phyloP scores from a whole-genome alignment of 306 rosid genomes.

The Casuarina glauca region DNA sequence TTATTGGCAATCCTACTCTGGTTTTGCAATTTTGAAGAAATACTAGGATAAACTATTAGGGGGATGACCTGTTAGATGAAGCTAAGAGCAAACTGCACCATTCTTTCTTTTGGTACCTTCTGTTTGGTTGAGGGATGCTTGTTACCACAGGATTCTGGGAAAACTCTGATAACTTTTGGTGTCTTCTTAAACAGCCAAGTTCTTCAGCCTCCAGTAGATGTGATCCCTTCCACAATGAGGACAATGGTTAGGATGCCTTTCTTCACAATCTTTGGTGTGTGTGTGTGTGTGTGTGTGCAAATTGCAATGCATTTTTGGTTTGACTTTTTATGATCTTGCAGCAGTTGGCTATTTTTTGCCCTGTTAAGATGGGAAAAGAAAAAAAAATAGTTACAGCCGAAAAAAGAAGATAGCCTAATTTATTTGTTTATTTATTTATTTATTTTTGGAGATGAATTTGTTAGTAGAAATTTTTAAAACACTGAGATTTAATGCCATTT shows the following conservation, averaged over 20 bases:
- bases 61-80: not conserved
- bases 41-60: not conserved
- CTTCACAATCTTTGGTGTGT: not conserved
- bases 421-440: no score
- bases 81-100: not conserved
- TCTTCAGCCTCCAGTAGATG: not conserved
- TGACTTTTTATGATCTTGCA: not conserved
- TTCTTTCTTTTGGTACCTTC: not conserved
- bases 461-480: no score
- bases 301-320: not conserved
- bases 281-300: not conserved
- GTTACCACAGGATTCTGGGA: not conserved
- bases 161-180: not conserved
- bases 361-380: not conserved
- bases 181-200: not conserved
- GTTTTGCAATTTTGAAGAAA: not conserved
- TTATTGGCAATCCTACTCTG: not conserved
- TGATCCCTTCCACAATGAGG: not conserved
- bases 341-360: not conserved
- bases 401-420: not conserved
- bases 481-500: not conserved
- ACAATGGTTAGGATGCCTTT: not conserved
- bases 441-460: not conserved
- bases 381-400: no score
- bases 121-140: slow-evolving; percentile 1